Base-by-base conservation (phyloP, 2,329 filamentous ascomycete genomes). In the Colletotrichum tanaceti region DNA sequence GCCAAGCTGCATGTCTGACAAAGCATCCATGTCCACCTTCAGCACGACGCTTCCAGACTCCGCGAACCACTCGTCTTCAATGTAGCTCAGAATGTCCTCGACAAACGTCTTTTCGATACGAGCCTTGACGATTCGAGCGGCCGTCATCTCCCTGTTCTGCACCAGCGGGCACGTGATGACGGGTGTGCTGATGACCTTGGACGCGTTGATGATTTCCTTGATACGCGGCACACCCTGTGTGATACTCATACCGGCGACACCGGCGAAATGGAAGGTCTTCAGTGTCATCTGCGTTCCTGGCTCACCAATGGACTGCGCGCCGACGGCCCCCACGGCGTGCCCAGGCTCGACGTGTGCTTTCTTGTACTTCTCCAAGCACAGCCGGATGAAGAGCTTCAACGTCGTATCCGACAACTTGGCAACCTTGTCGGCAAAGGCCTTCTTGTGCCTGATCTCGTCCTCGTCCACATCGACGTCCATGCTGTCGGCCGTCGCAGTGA, bases 201-300 rank as follows among this genome's bases (percentile, higher is more conserved):
- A 97, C 6, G 96, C 96, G 81, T 99, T 99, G 89, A 99, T 99
- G 73, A 99, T 99, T 85, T 99, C 96, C 82, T 99, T 99, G 84
- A 99, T 99, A 90, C 96, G 95, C 1, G 96, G 96, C 7, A 99
- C 96, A 92, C 96, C 96, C 77, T 98, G 93, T 0, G 96, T 99
- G 77, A 99, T 97, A 86, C 93, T 97, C 96, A 99, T 98, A 79
- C 95, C 95, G 50, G 96, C 96, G 72, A 99, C 96, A 92, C 96
- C 96, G 77, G 96, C 96, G 84, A 99, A 99, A 91, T 98, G 96
- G 89, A 98, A 98, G 77, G 96, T 98, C 83, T 98, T 98, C 72
- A 99, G 83, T 1, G 96, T 99, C 96, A 99, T 99, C 80, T 99
- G 96, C 0, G 96, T 99, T 78, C 96, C 96, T 0, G 96, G 96